Conservation (phyloP, 139 green algal species). For the Chlorella sorokiniana region DNA sequence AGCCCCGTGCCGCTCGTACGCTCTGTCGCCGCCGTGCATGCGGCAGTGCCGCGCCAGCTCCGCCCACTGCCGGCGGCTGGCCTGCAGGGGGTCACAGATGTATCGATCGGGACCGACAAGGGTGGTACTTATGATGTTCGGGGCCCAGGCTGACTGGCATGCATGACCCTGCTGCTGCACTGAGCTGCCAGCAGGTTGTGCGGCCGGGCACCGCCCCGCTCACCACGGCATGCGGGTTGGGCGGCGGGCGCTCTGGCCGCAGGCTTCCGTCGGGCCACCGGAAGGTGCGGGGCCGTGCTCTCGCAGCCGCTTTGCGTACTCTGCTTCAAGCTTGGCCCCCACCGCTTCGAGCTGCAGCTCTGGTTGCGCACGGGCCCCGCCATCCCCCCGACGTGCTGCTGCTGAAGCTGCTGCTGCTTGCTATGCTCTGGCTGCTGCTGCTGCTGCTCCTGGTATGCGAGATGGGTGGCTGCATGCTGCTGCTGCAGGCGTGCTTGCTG, state of each 20-base stretch:
- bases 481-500: not conserved
- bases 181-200: not conserved
- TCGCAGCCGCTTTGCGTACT: constrained; percentile 31
- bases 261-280: constrained; percentile 46
- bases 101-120: too few species aligned
- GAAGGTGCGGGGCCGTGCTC: constrained; percentile 35
- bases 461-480: not conserved
- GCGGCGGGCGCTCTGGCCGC: constrained; percentile 18
- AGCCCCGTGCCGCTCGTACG: constrained; percentile 17
- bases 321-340: constrained; percentile 6
- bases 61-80: constrained; percentile 37
- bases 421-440: not conserved
- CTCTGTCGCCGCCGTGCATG: constrained; percentile 35
- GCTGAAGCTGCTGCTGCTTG: not conserved
- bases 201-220: too few species aligned
- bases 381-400: not conserved
- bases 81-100: too few species aligned
- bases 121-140: too few species aligned
- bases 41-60: constrained; percentile 40
- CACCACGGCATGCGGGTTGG: constrained; percentile 39
- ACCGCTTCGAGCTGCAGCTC: not conserved
- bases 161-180: not conserved
- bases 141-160: too few species aligned
- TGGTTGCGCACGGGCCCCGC: too few species aligned
- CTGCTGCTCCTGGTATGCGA: not conserved